Percentiles rank a stretch among this genome's conserved stretches.
Conservation (phyloP, 2,329 filamentous ascomycete genomes). For the Penicillium sp. region DNA sequence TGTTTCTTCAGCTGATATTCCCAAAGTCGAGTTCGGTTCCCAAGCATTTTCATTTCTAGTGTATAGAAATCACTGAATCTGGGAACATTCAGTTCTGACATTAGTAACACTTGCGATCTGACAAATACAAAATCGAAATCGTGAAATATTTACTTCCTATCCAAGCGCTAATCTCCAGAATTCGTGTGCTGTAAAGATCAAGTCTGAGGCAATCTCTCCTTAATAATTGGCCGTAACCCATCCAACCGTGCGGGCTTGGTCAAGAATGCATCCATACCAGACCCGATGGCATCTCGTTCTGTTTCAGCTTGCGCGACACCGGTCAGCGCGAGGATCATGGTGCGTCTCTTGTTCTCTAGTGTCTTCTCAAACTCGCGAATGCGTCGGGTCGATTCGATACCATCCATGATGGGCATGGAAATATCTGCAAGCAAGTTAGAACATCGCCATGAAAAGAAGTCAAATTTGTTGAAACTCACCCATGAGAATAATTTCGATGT, state of each 20-base stretch:
- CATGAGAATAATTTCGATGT: constrained; percentile 18
- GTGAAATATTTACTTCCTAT: not conserved
- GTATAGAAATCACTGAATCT: too few relatives aligned
- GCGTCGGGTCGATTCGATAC: constrained; percentile 29
- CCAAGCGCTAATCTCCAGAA: not conserved
- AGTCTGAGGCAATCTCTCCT: not conserved
- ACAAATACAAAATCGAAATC: not conserved
- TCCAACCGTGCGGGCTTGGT: constrained; percentile 7
- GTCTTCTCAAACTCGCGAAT: constrained; percentile 23
- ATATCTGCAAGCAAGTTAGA: constrained; percentile 25
- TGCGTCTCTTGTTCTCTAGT: not conserved
- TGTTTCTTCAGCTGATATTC: too few relatives aligned
- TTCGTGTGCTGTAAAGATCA: not conserved
- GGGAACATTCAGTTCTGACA: not conserved
- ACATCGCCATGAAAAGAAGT: not conserved
- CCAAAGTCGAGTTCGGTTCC: too few relatives aligned
- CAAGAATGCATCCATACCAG: constrained; percentile 8
- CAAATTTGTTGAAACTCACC: constrained; percentile 5
- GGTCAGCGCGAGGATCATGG: constrained; percentile 5
- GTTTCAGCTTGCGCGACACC: constrained; percentile 8
- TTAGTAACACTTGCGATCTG: not conserved
- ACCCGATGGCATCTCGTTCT: constrained; percentile 3
- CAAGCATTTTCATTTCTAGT: too few relatives aligned
- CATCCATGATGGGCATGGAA: constrained; percentile 40
- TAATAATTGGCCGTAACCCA: not conserved